phyloP scores from a whole-genome alignment of 225 moss, liverwort and hornwort species.

The Sphagnum contortum region DNA sequence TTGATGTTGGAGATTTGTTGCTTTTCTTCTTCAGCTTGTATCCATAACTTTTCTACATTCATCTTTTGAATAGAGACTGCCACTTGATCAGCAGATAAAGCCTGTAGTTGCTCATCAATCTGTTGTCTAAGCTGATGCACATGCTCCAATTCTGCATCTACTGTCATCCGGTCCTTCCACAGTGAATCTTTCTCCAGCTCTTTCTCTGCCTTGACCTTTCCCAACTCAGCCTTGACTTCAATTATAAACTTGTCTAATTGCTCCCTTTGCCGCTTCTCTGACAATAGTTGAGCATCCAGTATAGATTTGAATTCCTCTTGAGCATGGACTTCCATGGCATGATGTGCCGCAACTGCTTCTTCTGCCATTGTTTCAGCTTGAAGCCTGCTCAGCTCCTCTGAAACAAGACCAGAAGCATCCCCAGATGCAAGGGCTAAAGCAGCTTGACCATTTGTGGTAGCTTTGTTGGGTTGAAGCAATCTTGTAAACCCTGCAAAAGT shows the following conservation, averaged over 20 bases:
- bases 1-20: conserved; percentile 32
- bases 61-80: conserved; percentile 74
- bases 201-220: conserved; percentile 52
- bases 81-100: conserved; percentile 42
- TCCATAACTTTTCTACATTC: conserved; percentile 45
- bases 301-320: conserved; percentile 66
- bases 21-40: conserved; percentile 56
- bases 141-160: conserved; percentile 60
- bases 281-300: conserved; percentile 61
- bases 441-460: conserved; percentile 81
- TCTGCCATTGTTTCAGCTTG: conserved; percentile 93
- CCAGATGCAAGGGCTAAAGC: conserved; percentile 88
- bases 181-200: conserved; percentile 52
- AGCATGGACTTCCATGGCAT: conserved; percentile 69
- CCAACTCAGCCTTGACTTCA: conserved; percentile 38
- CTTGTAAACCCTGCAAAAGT: conserved; percentile 53
- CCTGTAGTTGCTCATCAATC: conserved; percentile 72
- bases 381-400: conserved; percentile 79
- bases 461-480: conserved; percentile 86
- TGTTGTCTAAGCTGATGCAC: conserved; percentile 53
- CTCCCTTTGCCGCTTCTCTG: conserved; percentile 60
- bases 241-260: conserved; percentile 40
- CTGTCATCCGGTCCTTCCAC: conserved; percentile 39
- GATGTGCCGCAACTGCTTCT: conserved; percentile 84
- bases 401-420: conserved; percentile 73